Percentiles rank a stretch among this genome's conserved stretches.
These are phyloP conservation scores for Calonectria pseudoreteaudii DNA, from an alignment of 2,329 filamentous ascomycete species.

Conservation along the genomic window DNA sequence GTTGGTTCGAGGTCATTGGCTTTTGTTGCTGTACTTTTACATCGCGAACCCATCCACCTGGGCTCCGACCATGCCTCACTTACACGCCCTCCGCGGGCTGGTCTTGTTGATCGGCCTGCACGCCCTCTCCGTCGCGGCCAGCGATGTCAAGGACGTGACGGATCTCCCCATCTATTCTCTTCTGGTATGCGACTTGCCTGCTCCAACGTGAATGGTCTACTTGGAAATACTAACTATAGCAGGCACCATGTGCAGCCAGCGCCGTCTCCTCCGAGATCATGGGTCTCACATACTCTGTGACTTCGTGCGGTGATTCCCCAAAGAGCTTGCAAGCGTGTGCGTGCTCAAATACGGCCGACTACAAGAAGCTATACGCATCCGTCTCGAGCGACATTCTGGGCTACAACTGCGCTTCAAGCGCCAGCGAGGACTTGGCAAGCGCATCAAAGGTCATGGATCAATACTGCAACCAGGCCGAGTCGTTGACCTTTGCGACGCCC, in stretches of 20 bases:
- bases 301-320: slow-evolving; percentile 55
- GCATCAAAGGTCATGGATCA: slow-evolving; percentile 57
- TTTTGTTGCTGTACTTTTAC: not conserved
- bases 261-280: slow-evolving; percentile 60
- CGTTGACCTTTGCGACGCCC: slow-evolving; percentile 56
- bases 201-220: not conserved
- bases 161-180: slow-evolving; percentile 56
- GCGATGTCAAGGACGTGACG: slow-evolving; percentile 56
- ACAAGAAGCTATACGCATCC: slow-evolving; percentile 50
- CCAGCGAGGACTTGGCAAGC: slow-evolving; percentile 61
- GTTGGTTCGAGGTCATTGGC: slow-evolving; percentile 8
- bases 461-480: slow-evolving; percentile 60
- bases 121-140: slow-evolving; percentile 19
- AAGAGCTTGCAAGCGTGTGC: slow-evolving; percentile 63
- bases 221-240: slow-evolving; percentile 15
- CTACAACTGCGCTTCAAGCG: slow-evolving; percentile 58
- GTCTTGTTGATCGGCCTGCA: slow-evolving; percentile 16
- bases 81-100: slow-evolving; percentile 30
- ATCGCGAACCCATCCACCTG: not conserved
- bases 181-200: slow-evolving; percentile 51
- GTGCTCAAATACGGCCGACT: slow-evolving; percentile 61
- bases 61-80: slow-evolving; percentile 35
- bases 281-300: slow-evolving; percentile 52
- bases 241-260: slow-evolving; percentile 63
- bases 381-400: slow-evolving; percentile 55